Evolutionary conservation across 345 rosid genomes (phyloP), one percentile per base, ranked within the genome.

Genomic region (Hibiscus trionum): DNA sequence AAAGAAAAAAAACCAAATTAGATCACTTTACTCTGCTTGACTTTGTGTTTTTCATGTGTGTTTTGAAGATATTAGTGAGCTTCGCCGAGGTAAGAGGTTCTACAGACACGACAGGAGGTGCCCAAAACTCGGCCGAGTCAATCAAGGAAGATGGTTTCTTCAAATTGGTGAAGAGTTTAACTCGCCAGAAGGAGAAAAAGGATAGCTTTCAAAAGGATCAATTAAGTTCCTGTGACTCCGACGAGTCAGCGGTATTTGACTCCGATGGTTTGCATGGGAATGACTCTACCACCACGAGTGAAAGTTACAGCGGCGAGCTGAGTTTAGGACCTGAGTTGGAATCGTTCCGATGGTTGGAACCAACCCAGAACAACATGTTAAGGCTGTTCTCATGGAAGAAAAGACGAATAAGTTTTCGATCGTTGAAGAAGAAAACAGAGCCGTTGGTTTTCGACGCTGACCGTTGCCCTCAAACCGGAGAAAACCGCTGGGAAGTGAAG

Each of bases 361-460:
- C 50, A 67, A 31, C 42, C 33, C 75, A 78, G 70, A 72, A 47
- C 71, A 66, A 79, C 15, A 83, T 83, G 69, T 78, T 57, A 9
- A 80, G 86, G 74, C 73, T 88, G 66, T 80, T 88, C 64, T 82
- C 83, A 1, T 85, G 96, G 96, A 84, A 80, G 72, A 86, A 79
- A 73, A 78, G 90, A 55, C 86, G 82, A 50, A 31, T 84, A 69
- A 82, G 80, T 65, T 86, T 88, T 50, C 72, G 80, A 69, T 81
- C 87, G 15, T 69, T 80, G 1, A 80, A 73, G 79, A 65, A 77
- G n/a, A 84, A 84, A 85, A 88, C 81, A 56, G 91, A 90, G 75
- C 88, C 90, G 52, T 79, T 86, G 61, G 72, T 83, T 15, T 81
- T 84, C 73, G 96, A 88, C 72, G 39, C 1, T 35, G 39, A 35